These are phyloP conservation scores for Trypanosoma boissoni DNA, from an alignment of 208 protist genomes.

Conservation along the genomic window DNA sequence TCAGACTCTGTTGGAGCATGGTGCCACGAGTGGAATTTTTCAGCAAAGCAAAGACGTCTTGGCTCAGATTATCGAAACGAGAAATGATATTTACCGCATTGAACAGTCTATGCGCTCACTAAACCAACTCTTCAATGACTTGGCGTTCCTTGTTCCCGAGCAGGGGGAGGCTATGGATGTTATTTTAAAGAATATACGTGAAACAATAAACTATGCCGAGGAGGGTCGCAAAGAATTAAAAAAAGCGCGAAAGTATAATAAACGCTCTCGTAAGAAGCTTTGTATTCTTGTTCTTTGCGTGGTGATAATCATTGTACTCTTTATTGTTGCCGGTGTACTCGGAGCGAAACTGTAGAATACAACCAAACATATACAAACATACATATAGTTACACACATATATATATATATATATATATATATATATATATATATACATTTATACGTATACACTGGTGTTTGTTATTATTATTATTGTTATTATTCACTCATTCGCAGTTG, in stretches of 20 bases:
- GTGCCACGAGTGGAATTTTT: constrained; percentile 77
- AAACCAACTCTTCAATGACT: constrained; percentile 87
- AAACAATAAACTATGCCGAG: constrained; percentile 57
- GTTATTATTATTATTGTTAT: no score
- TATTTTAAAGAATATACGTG: constrained; percentile 74
- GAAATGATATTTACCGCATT: constrained; percentile 89
- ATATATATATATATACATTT: no score
- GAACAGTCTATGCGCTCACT: constrained; percentile 85
- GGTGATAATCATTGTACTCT: constrained; percentile 41
- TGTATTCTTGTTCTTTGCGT: constrained; percentile 54
- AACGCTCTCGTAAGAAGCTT: constrained; percentile 73
- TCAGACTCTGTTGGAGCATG: constrained; percentile 78
- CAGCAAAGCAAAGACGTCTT: constrained; percentile 88
- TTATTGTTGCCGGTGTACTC: constrained; percentile 45
- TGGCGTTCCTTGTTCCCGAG: constrained; percentile 87
- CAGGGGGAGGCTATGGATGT: constrained; percentile 87
- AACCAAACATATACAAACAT: no score
- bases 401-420: no score
- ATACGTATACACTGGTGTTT: no score
- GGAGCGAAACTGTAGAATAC: constrained; percentile 23
- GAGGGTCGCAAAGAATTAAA: constrained; percentile 58
- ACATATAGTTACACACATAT: no score
- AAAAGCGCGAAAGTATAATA: constrained; percentile 76
- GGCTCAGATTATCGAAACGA: constrained; percentile 79
- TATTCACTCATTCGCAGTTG: no score